phyloP scores from a whole-genome alignment of 2,329 filamentous ascomycete genomes.

The Cercospora sp. region DNA sequence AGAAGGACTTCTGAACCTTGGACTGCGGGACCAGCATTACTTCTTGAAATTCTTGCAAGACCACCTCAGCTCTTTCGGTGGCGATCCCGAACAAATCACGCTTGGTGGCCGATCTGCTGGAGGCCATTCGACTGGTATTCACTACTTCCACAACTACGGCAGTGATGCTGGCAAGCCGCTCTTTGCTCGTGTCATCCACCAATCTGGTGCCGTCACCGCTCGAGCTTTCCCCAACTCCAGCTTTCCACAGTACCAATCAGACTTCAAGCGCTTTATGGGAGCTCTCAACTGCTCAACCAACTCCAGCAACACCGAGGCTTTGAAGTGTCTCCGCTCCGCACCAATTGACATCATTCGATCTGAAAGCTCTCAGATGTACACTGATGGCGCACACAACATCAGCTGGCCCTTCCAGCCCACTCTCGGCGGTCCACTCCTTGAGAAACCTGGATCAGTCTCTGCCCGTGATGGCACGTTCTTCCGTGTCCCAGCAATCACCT shows the following conservation, averaged over 20 bases:
- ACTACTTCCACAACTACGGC: slow-evolving; percentile 55
- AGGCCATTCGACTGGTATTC: slow-evolving; percentile 67
- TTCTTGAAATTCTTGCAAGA: slow-evolving; percentile 44
- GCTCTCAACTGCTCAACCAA: slow-evolving; percentile 17
- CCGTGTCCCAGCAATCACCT: slow-evolving; percentile 63
- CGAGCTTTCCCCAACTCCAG: slow-evolving; percentile 40
- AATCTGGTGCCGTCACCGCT: slow-evolving; percentile 50
- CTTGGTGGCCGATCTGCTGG: slow-evolving; percentile 53
- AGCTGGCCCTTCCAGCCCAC: slow-evolving; percentile 23
- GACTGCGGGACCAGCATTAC: slow-evolving; percentile 44
- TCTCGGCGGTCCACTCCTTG: slow-evolving; percentile 47
- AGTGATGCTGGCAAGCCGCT: slow-evolving; percentile 32
- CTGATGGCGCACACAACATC: slow-evolving; percentile 10
- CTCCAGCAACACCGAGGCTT: slow-evolving; percentile 15
- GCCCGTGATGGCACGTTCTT: slow-evolving; percentile 43
- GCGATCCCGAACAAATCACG: slow-evolving; percentile 31
- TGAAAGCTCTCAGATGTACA: slow-evolving; percentile 21
- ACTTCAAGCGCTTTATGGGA: slow-evolving; percentile 19
- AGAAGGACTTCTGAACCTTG: slow-evolving; percentile 52
- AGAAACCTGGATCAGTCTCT: slow-evolving; percentile 42
- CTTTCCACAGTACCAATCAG: slow-evolving; percentile 20
- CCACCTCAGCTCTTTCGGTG: slow-evolving; percentile 44
- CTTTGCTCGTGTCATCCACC: slow-evolving; percentile 49
- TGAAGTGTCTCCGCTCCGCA: slow-evolving; percentile 17
- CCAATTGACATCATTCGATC: slow-evolving; percentile 17